Percentiles rank a stretch among this genome's conserved stretches.
Conservation (phyloP, 2,329 filamentous ascomycete genomes). For the Exophiala sp. region DNA sequence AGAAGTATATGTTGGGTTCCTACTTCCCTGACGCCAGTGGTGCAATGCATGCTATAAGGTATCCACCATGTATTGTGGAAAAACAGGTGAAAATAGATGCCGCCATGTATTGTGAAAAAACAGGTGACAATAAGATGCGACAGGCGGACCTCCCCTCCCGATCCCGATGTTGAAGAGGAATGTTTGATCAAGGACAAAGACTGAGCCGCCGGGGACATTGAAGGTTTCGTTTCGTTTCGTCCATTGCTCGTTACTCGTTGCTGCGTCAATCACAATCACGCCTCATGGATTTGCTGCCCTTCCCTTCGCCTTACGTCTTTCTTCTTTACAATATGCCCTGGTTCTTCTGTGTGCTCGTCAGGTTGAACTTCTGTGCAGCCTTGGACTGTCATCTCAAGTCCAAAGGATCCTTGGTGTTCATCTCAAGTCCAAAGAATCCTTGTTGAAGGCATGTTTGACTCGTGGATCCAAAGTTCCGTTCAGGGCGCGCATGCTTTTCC, state of each 20-base stretch:
- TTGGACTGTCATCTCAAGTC: too few relatives aligned
- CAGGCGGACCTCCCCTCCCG: too few relatives aligned
- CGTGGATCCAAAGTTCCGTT: neutral
- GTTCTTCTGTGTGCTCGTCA: constrained; percentile 13
- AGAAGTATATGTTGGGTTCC: too few relatives aligned
- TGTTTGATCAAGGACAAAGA: neutral
- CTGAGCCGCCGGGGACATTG: neutral
- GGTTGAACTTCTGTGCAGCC: too few relatives aligned
- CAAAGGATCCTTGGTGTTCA: too few relatives aligned
- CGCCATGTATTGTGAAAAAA: too few relatives aligned
- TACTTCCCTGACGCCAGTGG: too few relatives aligned
- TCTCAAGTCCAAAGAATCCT: constrained; percentile 17
- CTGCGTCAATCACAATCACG: constrained; percentile 12
- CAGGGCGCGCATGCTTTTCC: constrained; percentile 18
- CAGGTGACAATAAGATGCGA: too few relatives aligned
- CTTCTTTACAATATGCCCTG: constrained; percentile 15
- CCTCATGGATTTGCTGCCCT: constrained; percentile 5
- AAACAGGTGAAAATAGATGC: too few relatives aligned
- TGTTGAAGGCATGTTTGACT: constrained; percentile 20
- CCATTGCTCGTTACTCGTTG: neutral
- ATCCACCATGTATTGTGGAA: too few relatives aligned
- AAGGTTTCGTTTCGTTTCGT: neutral
- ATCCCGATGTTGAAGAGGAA: too few relatives aligned
- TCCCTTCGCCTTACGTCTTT: constrained; percentile 31
- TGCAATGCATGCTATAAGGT: too few relatives aligned